Evolutionary conservation across 2,329 filamentous ascomycete genomes (phyloP).

Genomic region (Sclerotinia subarctica): DNA sequence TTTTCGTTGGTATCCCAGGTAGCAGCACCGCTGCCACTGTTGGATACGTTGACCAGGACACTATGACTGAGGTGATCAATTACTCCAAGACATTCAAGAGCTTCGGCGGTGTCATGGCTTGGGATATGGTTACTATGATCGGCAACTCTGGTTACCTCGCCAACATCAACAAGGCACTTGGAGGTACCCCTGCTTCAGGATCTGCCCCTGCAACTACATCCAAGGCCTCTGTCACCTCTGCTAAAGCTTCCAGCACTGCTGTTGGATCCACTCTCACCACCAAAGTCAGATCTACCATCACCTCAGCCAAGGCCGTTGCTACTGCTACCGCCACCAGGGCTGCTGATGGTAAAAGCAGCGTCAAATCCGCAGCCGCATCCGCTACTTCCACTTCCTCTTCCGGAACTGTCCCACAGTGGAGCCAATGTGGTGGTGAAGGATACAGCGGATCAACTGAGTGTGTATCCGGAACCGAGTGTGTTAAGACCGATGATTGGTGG

Average conservation of each 20-base stretch:
- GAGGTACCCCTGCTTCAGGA: constrained; percentile 13
- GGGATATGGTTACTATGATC: constrained; percentile 61
- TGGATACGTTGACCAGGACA: constrained; percentile 48
- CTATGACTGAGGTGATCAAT: constrained; percentile 49
- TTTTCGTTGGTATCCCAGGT: constrained; percentile 59
- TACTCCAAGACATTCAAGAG: constrained; percentile 53
- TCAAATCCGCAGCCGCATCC: neutral
- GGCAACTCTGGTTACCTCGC: constrained; percentile 16
- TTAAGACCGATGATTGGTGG: constrained; percentile 24
- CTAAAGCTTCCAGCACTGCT: neutral
- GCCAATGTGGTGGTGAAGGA: constrained; percentile 31
- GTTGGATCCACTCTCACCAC: constrained; percentile 6
- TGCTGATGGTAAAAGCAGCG: neutral
- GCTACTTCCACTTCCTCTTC: constrained; percentile 14
- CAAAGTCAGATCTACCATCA: neutral
- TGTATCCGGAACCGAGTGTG: constrained; percentile 23
- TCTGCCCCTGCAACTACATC: constrained; percentile 7
- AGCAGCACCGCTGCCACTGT: constrained; percentile 44
- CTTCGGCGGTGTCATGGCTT: constrained; percentile 66
- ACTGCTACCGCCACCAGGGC: neutral
- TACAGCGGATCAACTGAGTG: constrained; percentile 28
- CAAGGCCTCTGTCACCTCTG: neutral
- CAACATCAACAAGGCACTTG: constrained; percentile 14
- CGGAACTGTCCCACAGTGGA: constrained; percentile 20
- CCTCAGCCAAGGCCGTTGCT: neutral